Evolutionary conservation across 2,329 filamentous ascomycete genomes (phyloP).

Genomic region (Monilinia vaccinii-corymbosi): DNA sequence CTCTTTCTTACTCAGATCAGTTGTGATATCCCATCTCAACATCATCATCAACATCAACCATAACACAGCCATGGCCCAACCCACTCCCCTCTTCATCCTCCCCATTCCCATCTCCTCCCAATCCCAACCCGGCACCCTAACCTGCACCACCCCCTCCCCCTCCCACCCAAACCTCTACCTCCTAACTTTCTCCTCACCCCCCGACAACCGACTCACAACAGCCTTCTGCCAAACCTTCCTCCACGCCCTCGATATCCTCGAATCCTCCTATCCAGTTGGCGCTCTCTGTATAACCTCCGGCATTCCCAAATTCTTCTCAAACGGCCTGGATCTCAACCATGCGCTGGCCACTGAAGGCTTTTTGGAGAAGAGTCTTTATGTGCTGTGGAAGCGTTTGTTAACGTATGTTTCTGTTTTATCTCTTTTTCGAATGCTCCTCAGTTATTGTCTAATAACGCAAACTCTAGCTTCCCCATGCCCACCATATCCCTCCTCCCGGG

Average conservation of each 20-base stretch:
- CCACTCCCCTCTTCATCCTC: constrained; percentile 45
- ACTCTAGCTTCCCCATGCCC: constrained; percentile 61
- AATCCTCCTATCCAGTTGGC: constrained; percentile 54
- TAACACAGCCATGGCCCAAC: constrained; percentile 8
- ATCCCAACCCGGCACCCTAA: constrained; percentile 45
- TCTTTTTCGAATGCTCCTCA: neutral
- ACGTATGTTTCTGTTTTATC: constrained; percentile 34
- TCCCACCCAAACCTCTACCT: constrained; percentile 48
- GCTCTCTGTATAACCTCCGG: constrained; percentile 69
- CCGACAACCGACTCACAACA: constrained; percentile 68
- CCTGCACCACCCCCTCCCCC: constrained; percentile 50
- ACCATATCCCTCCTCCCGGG: constrained; percentile 73
- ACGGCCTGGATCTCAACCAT: constrained; percentile 69
- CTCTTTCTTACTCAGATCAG: neutral
- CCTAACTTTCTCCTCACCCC: constrained; percentile 59
- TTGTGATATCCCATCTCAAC: neutral
- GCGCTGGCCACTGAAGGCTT: constrained; percentile 52
- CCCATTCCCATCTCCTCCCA: constrained; percentile 39
- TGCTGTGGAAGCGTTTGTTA: constrained; percentile 54
- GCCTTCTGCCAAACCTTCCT: constrained; percentile 59
- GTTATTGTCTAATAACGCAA: neutral
- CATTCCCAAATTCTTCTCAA: constrained; percentile 73
- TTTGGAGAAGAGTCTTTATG: constrained; percentile 51
- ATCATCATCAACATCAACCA: neutral
- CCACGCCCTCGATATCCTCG: constrained; percentile 65